Conservation (phyloP, 148 eudicot species). For the Drosera capensis region DNA sequence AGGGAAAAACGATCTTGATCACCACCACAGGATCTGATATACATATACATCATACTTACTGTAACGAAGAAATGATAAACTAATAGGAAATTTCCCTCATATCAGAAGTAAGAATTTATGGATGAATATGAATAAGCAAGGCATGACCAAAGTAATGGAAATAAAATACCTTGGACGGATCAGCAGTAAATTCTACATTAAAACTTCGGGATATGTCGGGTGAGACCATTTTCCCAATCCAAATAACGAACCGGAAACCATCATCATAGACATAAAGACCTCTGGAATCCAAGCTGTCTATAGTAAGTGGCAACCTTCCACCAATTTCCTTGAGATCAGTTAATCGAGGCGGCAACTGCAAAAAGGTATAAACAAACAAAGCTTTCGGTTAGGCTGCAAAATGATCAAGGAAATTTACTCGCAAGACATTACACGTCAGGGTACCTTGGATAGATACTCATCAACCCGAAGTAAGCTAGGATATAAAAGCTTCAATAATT, state of each 20-base stretch:
- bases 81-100: no score
- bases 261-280: conserved; percentile 87
- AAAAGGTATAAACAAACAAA: conserved; percentile 6
- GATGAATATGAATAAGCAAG: conserved; percentile 1
- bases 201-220: conserved; percentile 62
- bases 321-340: conserved; percentile 21
- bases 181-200: conserved; percentile 55
- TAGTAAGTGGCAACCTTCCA: conserved; percentile 52
- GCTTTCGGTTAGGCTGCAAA: conserved; percentile 6
- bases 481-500: conserved; percentile 65
- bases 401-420: conserved; percentile 4
- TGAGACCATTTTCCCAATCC: conserved; percentile 86
- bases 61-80: no score
- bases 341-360: conserved; percentile 27
- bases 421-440: not conserved
- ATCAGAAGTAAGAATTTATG: no score
- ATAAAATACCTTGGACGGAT: conserved; percentile 56
- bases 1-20: no score
- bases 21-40: no score
- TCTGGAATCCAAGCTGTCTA: conserved; percentile 80
- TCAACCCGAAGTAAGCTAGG: conserved; percentile 77
- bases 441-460: conserved; percentile 60
- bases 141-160: not conserved
- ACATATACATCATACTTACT: no score
- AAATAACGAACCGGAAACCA: conserved; percentile 85